Evolutionary conservation across 2,329 filamentous ascomycete genomes (phyloP), one percentile per base, ranked within the genome.

Genomic region (Sarocladiaceae sp.): DNA sequence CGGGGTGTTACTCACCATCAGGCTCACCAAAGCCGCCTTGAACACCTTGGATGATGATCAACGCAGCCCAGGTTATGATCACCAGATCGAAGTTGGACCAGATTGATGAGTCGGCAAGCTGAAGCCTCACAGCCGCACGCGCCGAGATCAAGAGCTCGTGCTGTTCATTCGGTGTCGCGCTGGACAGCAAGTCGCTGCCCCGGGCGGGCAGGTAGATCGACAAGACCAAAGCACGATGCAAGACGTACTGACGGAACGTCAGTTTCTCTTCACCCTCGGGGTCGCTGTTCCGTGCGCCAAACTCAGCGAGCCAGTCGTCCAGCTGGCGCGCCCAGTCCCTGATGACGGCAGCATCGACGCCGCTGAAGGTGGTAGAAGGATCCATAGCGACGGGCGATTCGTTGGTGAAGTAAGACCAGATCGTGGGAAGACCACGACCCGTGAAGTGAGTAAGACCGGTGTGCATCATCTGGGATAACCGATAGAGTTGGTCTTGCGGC

Each of bases 31-130:
- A 60, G 0, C 65, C 65, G 1, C 62, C 64, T 46, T 68, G 62
- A 3, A 67, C 55, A 2, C 60, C 66, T 47, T 68, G 65, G 1
- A 69, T 50, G 2, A 69, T 64, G n/a, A 69, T 64, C 7, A 69
- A 51, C 2, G 66, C 65, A 5, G 66, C 66, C 66, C 65, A 68
- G 0, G 66, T 67, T 42, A 69, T 69, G 50, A 69, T 64, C 16
- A 68, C 59, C 1, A 69, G 52, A 33, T 69, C 66, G 60, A 63
- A 69, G 34, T 69, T 69, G 3, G 64, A 60, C 66, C 66, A 69
- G 45, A 69, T 69, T 1, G 62, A 59, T 18, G 60, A 53, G 43
- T 69, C 66, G n/a, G 62, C 55, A 3, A 61, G 56, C 33, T 68
- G 65, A 2, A 69, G 50, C 46, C 61, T 63, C 15, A 69, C 51